phyloP scores from a whole-genome alignment of 108 stramenopile genomes.

The Cyclotella kingstonii region DNA sequence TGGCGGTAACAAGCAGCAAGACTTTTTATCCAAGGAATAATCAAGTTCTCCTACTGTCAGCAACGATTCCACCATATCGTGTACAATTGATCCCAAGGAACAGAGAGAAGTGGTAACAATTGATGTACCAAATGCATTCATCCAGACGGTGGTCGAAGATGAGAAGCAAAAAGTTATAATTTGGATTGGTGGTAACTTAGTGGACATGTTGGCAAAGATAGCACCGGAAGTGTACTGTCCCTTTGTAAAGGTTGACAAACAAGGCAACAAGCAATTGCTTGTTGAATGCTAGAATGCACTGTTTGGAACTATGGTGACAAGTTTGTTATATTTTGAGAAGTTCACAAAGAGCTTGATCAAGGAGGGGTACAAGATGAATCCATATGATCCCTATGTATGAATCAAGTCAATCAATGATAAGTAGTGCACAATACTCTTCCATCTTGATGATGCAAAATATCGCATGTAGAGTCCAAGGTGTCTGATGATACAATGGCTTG shows the following conservation, averaged over 20 bases:
- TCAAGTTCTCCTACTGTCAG: constrained; percentile 23
- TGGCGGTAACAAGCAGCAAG: constrained; percentile 30
- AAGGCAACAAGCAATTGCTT: not conserved
- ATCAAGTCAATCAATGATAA: constrained; percentile 35
- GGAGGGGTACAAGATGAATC: constrained; percentile 19
- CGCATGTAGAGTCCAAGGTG: constrained; percentile 24
- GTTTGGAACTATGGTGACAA: constrained; percentile 13
- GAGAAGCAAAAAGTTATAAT: constrained; percentile 13
- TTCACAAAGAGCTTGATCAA: not conserved
- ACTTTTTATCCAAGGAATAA: constrained; percentile 33
- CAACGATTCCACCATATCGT: constrained; percentile 26
- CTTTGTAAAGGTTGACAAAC: constrained; percentile 12
- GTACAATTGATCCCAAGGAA: constrained; percentile 46
- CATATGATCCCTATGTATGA: constrained; percentile 34
- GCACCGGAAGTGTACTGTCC: constrained; percentile 16
- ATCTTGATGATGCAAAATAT: constrained; percentile 47
- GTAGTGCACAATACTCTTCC: constrained; percentile 20
- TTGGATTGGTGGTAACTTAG: constrained; percentile 20
- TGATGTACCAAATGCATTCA: constrained; percentile 55
- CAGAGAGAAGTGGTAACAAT: constrained; percentile 39
- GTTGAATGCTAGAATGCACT: constrained; percentile 5
- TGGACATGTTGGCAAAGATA: constrained; percentile 24
- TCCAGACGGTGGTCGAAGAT: too few relatives aligned
- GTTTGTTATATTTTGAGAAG: constrained; percentile 8
- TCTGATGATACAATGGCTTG: constrained; percentile 6